These are phyloP conservation scores for Candida sakaeoensis DNA, from an alignment of 805 yeast species.

Conservation along the genomic window DNA sequence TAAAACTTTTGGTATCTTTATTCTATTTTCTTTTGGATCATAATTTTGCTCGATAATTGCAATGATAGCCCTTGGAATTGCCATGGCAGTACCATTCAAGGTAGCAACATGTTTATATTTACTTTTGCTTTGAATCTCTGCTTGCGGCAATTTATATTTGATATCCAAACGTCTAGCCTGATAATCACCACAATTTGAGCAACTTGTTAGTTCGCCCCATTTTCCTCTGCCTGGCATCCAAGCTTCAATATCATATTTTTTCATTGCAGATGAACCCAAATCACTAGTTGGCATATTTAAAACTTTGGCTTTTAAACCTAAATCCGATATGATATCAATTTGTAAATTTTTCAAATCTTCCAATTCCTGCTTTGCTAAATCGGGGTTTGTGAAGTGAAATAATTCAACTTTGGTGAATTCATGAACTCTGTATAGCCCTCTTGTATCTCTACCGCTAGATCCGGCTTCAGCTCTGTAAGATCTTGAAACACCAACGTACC, in stretches of 20 bases:
- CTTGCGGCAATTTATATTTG: slow-evolving; percentile 33
- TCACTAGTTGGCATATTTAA: slow-evolving; percentile 88
- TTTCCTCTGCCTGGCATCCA: slow-evolving; percentile 96
- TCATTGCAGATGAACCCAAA: slow-evolving; percentile 88
- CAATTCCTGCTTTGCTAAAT: slow-evolving; percentile 47
- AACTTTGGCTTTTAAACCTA: slow-evolving; percentile 80
- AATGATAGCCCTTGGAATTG: slow-evolving; percentile 85
- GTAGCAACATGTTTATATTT: slow-evolving; percentile 60
- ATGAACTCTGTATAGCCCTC: slow-evolving; percentile 90
- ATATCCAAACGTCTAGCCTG: slow-evolving; percentile 84
- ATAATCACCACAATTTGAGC: slow-evolving; percentile 89
- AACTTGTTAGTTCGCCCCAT: slow-evolving; percentile 91
- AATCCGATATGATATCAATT: slow-evolving; percentile 52
- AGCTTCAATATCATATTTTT: slow-evolving; percentile 91
- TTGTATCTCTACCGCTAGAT: slow-evolving; percentile 88
- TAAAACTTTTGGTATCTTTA: slow-evolving; percentile 65
- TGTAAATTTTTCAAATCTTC: slow-evolving; percentile 65
- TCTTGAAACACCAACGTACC: slow-evolving; percentile 76
- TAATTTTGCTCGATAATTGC: slow-evolving; percentile 88
- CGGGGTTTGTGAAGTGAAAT: slow-evolving; percentile 63
- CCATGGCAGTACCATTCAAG: slow-evolving; percentile 92
- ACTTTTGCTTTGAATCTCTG: slow-evolving; percentile 14
- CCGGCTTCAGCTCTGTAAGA: slow-evolving; percentile 97
- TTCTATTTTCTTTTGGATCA: slow-evolving; percentile 49
- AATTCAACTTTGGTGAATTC: slow-evolving; percentile 95